Evolutionary conservation across 2,329 filamentous ascomycete species (phyloP).

Genomic region (Beauveria pseudobassiana): DNA sequence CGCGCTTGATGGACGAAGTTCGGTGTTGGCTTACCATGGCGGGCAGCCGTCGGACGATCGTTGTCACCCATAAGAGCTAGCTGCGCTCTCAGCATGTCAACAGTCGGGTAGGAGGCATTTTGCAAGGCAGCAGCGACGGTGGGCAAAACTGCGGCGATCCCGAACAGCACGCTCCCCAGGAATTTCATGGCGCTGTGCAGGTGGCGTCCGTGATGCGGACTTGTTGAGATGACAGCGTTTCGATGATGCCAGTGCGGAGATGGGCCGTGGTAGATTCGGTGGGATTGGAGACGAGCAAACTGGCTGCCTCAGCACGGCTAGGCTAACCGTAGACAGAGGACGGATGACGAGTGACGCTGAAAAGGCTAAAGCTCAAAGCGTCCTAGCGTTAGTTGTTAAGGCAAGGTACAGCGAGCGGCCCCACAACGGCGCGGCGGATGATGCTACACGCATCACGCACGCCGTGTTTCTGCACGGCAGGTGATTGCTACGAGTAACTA

Average conservation of each 20-base stretch:
- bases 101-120: constrained; percentile 52
- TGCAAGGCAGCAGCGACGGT: constrained; percentile 31
- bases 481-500: no score
- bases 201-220: constrained; percentile 14
- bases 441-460: neutral
- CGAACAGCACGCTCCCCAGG: constrained; percentile 31
- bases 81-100: constrained; percentile 56
- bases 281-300: neutral
- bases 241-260: constrained; percentile 4
- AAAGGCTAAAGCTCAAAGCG: neutral
- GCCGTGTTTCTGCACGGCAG: neutral
- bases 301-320: constrained; percentile 1
- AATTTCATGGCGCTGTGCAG: constrained; percentile 30
- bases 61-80: constrained; percentile 56
- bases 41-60: constrained; percentile 69
- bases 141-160: constrained; percentile 33
- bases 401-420: neutral
- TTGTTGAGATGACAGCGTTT: constrained; percentile 1
- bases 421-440: neutral
- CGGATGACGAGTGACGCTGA: neutral
- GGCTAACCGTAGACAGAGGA: neutral
- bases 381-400: neutral
- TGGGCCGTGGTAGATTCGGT: neutral
- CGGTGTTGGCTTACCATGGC: constrained; percentile 52
- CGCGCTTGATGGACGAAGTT: constrained; percentile 20